Evolutionary conservation across 371 early-diverging fungal species (phyloP), one percentile per base, ranked within the genome.

Genomic region (Mortierella sp.): DNA sequence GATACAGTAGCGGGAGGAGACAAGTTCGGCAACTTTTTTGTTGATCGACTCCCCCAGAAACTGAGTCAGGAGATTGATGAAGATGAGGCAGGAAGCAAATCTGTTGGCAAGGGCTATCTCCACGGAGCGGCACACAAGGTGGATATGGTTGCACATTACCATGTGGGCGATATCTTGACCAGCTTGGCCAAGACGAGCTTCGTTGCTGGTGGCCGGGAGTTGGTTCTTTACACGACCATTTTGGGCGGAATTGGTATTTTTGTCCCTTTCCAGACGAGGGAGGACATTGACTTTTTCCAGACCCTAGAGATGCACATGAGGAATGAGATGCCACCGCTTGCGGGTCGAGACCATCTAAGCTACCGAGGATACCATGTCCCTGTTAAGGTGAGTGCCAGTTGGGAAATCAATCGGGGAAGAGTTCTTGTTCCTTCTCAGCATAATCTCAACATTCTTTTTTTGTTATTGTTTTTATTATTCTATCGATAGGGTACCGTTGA

Each of bases 1-100:
- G 95, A 98, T 70, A 98, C 99, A 5, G 88, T 96, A 0, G 95
- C 91, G 1, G 94, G 90, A 25, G 97, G 94, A 14, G 99, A 99
- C 87, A 97, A 97, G 82, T 98, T 98, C 86, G 99, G 99, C 29
- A 96, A 95, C 68, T 82, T 99, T 44, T 91, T 89, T 70, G 91
- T 95, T 15, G 72, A 90, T 62, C 90, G 98, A 46, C 80, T 95
- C 57, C 92, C 96, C 0, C 68, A 75, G 21, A 85, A 86, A 18
- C 73, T 85, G 11, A 87, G 87, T 29, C 84, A 90, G 52, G 93
- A 93, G 62, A 80, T 97, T 44, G 97, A 97, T 57, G 93, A 94
- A 46, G 99, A 97, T 66, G 92, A 93, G 1, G 90, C 95, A 4
- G 97, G 96, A 12, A 92, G 90, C 63, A 88, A 92, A 57, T 84